phyloP scores from a whole-genome alignment of 1,284 basidiomycete genomes.

The Ganoderma multipileum region DNA sequence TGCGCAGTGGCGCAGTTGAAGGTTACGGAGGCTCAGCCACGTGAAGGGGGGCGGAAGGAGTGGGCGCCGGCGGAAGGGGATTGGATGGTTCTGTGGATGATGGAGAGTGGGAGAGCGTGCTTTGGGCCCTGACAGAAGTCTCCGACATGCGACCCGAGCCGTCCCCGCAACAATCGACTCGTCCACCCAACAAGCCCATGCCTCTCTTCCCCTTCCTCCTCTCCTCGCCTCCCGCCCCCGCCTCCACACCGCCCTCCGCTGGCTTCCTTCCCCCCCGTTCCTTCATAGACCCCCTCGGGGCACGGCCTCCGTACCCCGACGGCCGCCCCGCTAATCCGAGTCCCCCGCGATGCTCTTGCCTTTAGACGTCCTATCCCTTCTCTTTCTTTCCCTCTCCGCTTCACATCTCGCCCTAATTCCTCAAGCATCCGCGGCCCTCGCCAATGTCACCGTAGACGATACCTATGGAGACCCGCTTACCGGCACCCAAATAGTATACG shows the following conservation, averaged over 20 bases:
- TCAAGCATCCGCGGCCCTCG: conserved; percentile 36
- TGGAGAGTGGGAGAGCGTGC: conserved; percentile 1
- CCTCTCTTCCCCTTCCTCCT: conserved; percentile 5
- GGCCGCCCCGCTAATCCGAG: conserved; percentile 22
- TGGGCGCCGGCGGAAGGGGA: neutral
- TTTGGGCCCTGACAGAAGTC: neutral
- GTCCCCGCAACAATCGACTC: conserved; percentile 1
- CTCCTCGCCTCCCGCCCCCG: conserved; percentile 10
- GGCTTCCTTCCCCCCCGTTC: conserved; percentile 21
- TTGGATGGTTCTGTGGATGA: conserved; percentile 2
- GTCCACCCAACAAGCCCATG: neutral
- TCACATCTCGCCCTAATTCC: conserved; percentile 10
- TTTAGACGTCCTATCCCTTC: conserved; percentile 18
- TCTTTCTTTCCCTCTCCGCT: conserved; percentile 12
- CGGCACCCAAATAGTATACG: conserved; percentile 37
- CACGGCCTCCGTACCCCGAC: conserved; percentile 12
- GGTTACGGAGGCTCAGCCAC: neutral
- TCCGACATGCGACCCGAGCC: neutral
- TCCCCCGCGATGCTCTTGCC: conserved; percentile 21
- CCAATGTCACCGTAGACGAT: conserved; percentile 52
- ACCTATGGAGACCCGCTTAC: conserved; percentile 44
- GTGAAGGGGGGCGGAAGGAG: neutral
- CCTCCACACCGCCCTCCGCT: conserved; percentile 27
- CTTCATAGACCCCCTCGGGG: conserved; percentile 20
- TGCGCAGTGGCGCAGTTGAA: no score